A percentile compares a stretch with the other conserved stretches of the same genome.
Conservation (phyloP, 2,329 filamentous ascomycete species). For the Rhexocercosporidium sp. region DNA sequence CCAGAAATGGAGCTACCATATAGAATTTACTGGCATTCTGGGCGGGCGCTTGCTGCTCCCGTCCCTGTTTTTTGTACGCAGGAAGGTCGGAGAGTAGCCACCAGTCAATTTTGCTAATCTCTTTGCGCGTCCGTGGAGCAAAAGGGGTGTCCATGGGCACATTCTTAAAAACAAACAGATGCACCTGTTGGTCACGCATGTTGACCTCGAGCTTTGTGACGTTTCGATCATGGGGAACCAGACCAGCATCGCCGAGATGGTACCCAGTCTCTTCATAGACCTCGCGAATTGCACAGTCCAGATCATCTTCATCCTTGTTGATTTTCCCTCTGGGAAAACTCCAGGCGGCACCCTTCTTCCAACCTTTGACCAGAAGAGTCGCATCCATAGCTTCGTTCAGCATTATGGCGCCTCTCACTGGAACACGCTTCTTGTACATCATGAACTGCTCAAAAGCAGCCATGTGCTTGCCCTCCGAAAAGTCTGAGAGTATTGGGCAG, state of each 20-base stretch:
- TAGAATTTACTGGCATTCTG: constrained; percentile 84
- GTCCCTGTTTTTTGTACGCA: constrained; percentile 68
- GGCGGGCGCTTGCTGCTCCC: constrained; percentile 61
- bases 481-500: constrained; percentile 84
- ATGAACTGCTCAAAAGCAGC: constrained; percentile 91
- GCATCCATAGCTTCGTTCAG: constrained; percentile 95
- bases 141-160: constrained; percentile 88
- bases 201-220: constrained; percentile 86
- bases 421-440: constrained; percentile 91
- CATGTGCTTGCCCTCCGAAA: constrained; percentile 77
- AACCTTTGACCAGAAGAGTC: constrained; percentile 91
- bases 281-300: constrained; percentile 92
- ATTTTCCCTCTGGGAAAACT: constrained; percentile 97
- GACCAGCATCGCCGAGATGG: constrained; percentile 75
- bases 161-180: constrained; percentile 88
- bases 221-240: constrained; percentile 73
- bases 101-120: constrained; percentile 97
- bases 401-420: constrained; percentile 92
- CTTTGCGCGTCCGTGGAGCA: constrained; percentile 89
- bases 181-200: constrained; percentile 91
- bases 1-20: constrained; percentile 94
- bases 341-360: constrained; percentile 97
- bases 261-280: constrained; percentile 97
- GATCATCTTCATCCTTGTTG: constrained; percentile 93
- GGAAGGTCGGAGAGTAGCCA: constrained; percentile 89